Evolutionary conservation across 371 early-diverging fungal genomes (phyloP), one percentile per base, ranked within the genome.

Genomic region (Rhizopus arrhizus): DNA sequence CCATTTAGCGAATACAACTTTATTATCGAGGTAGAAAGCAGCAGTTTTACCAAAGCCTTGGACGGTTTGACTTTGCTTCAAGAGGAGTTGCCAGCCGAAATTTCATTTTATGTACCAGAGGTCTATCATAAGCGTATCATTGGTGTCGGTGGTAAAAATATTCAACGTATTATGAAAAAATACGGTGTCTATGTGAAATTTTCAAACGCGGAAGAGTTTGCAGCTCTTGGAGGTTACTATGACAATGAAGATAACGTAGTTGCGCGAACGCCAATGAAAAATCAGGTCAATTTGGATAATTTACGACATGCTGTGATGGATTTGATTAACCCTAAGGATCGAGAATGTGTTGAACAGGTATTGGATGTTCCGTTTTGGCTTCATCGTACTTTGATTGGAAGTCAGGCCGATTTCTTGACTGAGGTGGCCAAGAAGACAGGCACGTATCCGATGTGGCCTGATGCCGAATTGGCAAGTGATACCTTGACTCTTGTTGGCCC

Each of bases 111-210:
- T 72, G 85, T 97, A 6, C 92, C 95, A 49, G 94, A 94, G 66
- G 77, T 85, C 4, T 90, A 88, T 65, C 97, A 97, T 78, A 95
- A 95, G 73, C 87, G 95, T 28, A 94, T 97, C 61, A 97, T 97
- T 62, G 97, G 97, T 31, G 91, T 90, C 15, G 94, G 93, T 4
- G 97, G 97, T 59, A 95, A 94, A 70, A 93, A 94, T 73, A 95
- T 97, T 57, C 95, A 95, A 63, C 81, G 89, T 47, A 93, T 95
- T 67, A 97, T 97, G 97, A 97, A 95, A 59, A 91, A 93, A 64
- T 93, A 88, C 63, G 95, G 95, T 28, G 96, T 97, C 4, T 95
- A 94, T 67, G 94, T 97, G 56, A 97, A 95, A 72, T 95, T 95
- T 68, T 87, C 88, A 35, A 92, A 89, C 56, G 84, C 89, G 0